Percentiles rank a stretch among this genome's conserved stretches.
Evolutionary conservation across 106 monocot species (phyloP).

Genomic region (Hemerocallis citrina): DNA sequence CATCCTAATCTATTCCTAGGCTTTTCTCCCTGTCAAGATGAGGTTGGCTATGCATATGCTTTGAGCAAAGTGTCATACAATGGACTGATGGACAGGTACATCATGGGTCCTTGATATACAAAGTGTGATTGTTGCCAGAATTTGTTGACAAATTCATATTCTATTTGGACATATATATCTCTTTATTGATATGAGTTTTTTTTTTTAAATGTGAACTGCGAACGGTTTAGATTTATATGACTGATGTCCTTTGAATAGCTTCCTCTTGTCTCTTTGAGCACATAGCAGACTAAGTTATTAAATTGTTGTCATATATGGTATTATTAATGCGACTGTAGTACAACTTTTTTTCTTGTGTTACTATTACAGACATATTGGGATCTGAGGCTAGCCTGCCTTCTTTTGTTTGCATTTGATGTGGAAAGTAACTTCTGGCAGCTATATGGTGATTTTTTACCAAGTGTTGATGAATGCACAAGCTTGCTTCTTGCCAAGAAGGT

Average conservation of each 20-base stretch:
- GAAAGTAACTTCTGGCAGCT: constrained; percentile 93
- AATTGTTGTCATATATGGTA: background rate
- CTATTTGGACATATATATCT: no score
- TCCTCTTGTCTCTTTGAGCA: background rate
- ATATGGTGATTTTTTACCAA: constrained; percentile 92
- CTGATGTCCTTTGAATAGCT: background rate
- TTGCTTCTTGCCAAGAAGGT: constrained; percentile 91
- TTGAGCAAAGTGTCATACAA: no score
- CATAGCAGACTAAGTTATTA: no score
- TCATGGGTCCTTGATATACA: no score
- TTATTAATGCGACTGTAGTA: background rate
- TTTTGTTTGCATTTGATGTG: constrained; percentile 82
- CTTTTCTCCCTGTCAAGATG: no score
- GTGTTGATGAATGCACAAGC: constrained; percentile 81
- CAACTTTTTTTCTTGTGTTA: background rate
- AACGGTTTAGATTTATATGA: background rate
- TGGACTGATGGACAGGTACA: no score
- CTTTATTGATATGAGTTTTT: no score
- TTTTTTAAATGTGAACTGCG: no score
- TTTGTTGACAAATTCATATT: background rate
- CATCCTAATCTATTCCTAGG: no score
- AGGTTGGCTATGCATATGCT: no score
- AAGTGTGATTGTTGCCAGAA: background rate
- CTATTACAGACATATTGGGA: constrained; percentile 91
- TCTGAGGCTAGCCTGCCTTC: constrained; percentile 85